Percentiles rank a stretch among this genome's conserved stretches.
phyloP scores from a whole-genome alignment of 139 green algal genomes.

The Tetratostichococcus sp. region DNA sequence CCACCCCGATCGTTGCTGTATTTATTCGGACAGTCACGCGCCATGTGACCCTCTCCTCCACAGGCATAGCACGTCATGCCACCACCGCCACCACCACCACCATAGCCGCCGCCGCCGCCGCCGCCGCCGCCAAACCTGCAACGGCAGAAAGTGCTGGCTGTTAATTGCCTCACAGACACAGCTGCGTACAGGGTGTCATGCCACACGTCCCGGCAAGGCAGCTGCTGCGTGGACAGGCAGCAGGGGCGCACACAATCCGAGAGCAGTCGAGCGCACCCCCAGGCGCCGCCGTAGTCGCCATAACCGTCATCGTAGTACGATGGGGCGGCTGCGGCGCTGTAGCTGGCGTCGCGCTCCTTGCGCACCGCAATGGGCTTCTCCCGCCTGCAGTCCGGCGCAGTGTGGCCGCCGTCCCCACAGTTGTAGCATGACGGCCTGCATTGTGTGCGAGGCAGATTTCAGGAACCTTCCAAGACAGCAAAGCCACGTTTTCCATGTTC shows the following conservation, averaged over 20 bases:
- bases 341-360: neutral
- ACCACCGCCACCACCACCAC: neutral
- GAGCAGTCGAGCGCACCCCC: too few species aligned
- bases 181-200: too few species aligned
- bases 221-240: too few species aligned
- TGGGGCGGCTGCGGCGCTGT: neutral
- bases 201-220: too few species aligned
- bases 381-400: conserved; percentile 34
- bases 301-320: neutral
- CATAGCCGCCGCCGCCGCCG: neutral
- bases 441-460: neutral
- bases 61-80: neutral
- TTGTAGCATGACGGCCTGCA: conserved; percentile 46
- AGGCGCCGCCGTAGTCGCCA: neutral
- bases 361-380: neutral
- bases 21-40: neutral
- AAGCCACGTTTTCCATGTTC: too few species aligned
- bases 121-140: too few species aligned
- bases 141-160: too few species aligned
- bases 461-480: too few species aligned
- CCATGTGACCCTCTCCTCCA: neutral
- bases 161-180: too few species aligned
- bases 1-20: too few species aligned
- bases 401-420: conserved; percentile 53
- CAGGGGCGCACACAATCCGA: too few species aligned